phyloP scores from a whole-genome alignment of 257 asterid genomes.

The Fraxinus excelsior region DNA sequence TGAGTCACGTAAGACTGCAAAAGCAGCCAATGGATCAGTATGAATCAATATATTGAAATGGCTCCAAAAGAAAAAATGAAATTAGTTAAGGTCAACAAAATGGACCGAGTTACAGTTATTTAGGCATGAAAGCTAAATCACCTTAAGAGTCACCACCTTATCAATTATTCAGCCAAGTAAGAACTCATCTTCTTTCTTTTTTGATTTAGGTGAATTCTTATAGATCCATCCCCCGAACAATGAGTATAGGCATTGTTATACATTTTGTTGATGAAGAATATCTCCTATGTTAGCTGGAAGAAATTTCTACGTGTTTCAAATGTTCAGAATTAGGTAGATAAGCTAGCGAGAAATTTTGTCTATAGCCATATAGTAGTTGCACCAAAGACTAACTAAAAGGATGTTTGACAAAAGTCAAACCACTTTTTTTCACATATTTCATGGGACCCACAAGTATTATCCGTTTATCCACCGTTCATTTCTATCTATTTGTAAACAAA shows the following conservation, averaged over 20 bases:
- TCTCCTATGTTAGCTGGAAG: neutral
- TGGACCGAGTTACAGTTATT: neutral
- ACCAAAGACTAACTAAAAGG: neutral
- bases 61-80: neutral
- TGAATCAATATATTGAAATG: conserved; percentile 8
- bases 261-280: neutral
- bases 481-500: too few relatives aligned
- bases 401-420: too few relatives aligned
- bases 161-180: neutral
- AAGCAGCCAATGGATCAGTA: conserved; percentile 16
- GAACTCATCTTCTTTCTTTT: too few relatives aligned
- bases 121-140: neutral
- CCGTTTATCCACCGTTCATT: too few relatives aligned
- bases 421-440: too few relatives aligned
- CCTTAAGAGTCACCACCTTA: neutral
- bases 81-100: neutral
- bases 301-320: neutral
- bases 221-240: neutral
- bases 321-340: neutral
- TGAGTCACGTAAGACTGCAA: conserved; percentile 83
- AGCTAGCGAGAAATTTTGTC: neutral
- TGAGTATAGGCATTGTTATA: neutral
- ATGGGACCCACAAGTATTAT: too few relatives aligned
- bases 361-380: neutral
- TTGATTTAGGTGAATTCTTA: too few relatives aligned